Evolutionary conservation across 306 rosid genomes (phyloP), one percentile per base, ranked within the genome.

Genomic region (Dicorynia guianensis): DNA sequence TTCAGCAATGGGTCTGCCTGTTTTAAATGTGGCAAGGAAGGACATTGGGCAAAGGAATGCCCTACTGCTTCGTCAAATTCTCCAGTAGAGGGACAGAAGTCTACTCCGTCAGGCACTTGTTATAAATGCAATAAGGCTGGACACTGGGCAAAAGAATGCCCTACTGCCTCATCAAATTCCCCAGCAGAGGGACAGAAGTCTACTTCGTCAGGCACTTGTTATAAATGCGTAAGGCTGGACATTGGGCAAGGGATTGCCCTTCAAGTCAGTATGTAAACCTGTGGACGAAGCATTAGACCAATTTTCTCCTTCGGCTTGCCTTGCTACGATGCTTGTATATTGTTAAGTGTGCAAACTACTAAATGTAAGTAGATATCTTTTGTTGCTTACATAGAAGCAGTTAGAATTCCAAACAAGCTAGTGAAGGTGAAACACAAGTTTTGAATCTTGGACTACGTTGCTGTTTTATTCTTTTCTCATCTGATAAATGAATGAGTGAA

Each of bases 21-120:
- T 59, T 85, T 77, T 43, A 88, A 72, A 60, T 85, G 88, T 42
- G 87, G 86, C 50, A 76, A 76, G 60, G 82, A 71, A 49, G 91
- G 91, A 74, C 87, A 87, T 42, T 87, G 91, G 91, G 91, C 87
- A 14, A 80, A 74, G 57, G 89, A 87, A 59, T 87, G 91, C 34
- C 14, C 89, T 0, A 34, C 50, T 4, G 48, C 82, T 56, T 11
- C 85, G 17, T 57, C 77, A 4, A 79, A 77, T 80, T 53, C 82
- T 43, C 44, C 76, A 1, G 78, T 69, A 20, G 84, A 72, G 4
- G 84, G 79, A n/a, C 79, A 74, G 75, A 73, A 64, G 46, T 77
- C 85, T 36, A 55, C 60, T 33, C 46, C 83, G 17, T 9, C 71
- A 0, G 78, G 84, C 52, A 42, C 77, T 55, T 85, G 89, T 69